Evolutionary conservation across 192 early-diverging fungal genomes (phyloP).

Genomic region (Jimgerdemannia flammicorona): DNA sequence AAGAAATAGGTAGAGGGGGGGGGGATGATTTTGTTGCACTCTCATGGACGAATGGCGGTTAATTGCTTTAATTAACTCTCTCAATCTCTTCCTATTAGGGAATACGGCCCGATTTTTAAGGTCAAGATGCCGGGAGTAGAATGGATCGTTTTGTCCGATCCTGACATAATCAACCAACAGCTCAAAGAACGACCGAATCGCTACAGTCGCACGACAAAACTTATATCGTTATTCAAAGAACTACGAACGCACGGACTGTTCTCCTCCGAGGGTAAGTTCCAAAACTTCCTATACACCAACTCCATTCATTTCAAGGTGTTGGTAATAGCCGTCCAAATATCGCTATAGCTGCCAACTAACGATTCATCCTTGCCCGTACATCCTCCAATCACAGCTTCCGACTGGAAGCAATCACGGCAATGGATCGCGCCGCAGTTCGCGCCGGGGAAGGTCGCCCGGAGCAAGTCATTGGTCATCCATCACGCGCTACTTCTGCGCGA

Average conservation of each 20-base stretch:
- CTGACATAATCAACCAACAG: neutral
- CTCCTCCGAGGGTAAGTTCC: conserved; percentile 7
- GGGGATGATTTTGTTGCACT: no score
- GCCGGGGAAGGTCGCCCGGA: conserved; percentile 5
- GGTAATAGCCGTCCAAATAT: neutral
- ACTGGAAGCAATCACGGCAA: conserved; percentile 7
- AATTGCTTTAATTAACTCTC: neutral
- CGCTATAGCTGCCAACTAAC: neutral
- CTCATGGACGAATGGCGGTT: neutral
- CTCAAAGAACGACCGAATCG: conserved; percentile 5
- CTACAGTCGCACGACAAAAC: neutral
- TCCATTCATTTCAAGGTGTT: no score
- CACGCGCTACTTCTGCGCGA: conserved; percentile 6
- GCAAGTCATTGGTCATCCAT: conserved; percentile 5
- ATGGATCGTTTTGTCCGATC: conserved; percentile 1
- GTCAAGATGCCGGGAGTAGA: neutral
- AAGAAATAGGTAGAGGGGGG: no score
- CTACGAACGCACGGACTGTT: neutral
- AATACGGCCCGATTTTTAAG: conserved; percentile 2
- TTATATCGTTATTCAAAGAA: neutral
- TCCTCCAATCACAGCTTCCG: neutral
- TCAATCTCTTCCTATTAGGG: neutral
- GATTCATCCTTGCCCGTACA: neutral
- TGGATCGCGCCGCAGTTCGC: conserved; percentile 8
- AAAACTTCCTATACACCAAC: neutral